phyloP scores from a whole-genome alignment of 164 flowering plant species.

The Tetracentron sinense region DNA sequence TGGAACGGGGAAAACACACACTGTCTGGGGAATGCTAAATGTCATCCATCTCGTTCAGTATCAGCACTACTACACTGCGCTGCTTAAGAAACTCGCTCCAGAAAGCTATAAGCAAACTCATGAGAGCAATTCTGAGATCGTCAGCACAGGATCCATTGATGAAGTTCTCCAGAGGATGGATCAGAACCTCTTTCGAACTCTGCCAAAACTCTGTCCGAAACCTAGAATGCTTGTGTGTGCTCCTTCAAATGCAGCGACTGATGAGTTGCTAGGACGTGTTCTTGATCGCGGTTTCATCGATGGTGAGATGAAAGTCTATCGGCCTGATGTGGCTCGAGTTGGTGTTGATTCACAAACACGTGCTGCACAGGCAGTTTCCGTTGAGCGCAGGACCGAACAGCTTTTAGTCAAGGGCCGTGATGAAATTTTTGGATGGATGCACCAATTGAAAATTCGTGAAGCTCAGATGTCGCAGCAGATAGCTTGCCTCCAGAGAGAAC shows the following conservation, averaged over 20 bases:
- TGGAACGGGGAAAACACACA: slow-evolving; percentile 97
- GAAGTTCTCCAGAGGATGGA: slow-evolving; percentile 95
- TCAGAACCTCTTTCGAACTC: slow-evolving; percentile 81
- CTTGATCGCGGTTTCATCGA: slow-evolving; percentile 98
- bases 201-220: slow-evolving; percentile 91
- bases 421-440: slow-evolving; percentile 74
- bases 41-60: slow-evolving; percentile 96
- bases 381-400: slow-evolving; percentile 92
- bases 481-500: slow-evolving; percentile 66
- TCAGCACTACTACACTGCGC: slow-evolving; percentile 84
- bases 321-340: slow-evolving; percentile 96
- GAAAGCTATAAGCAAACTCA: slow-evolving; percentile 77
- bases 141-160: slow-evolving; percentile 72
- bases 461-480: slow-evolving; percentile 66
- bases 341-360: slow-evolving; percentile 95
- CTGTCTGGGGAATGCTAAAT: slow-evolving; percentile 99
- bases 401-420: slow-evolving; percentile 69
- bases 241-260: slow-evolving; percentile 99
- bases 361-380: slow-evolving; percentile 98
- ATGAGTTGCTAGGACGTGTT: slow-evolving; percentile 90
- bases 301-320: slow-evolving; percentile 95
- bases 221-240: slow-evolving; percentile 99
- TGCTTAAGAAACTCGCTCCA: slow-evolving; percentile 90
- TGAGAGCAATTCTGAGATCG: slow-evolving; percentile 56
- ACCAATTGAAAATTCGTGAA: slow-evolving; percentile 61